These are phyloP conservation scores for Colletotrichum spinosum DNA, from an alignment of 2,329 filamentous ascomycete species.

Conservation along the genomic window DNA sequence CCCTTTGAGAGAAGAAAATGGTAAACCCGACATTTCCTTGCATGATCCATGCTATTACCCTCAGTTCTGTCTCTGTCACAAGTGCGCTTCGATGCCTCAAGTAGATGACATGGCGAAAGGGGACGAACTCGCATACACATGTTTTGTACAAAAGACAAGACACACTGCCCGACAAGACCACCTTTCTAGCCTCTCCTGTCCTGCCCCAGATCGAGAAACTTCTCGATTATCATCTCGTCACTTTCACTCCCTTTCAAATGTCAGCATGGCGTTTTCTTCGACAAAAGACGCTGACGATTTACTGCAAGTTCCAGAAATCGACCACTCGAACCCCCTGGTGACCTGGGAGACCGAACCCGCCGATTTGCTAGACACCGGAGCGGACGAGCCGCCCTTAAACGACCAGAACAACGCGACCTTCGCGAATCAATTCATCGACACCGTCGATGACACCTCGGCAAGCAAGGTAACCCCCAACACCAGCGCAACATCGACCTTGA, in stretches of 20 bases:
- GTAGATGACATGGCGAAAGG: slow-evolving; percentile 30
- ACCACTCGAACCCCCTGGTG: slow-evolving; percentile 42
- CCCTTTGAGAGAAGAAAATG: slow-evolving; percentile 8
- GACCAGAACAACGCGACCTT: slow-evolving; percentile 14
- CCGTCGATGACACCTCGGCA: slow-evolving; percentile 11
- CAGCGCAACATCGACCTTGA: slow-evolving; percentile 48
- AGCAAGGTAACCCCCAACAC: slow-evolving; percentile 39
- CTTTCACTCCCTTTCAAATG: slow-evolving; percentile 35
- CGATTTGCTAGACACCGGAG: slow-evolving; percentile 3
- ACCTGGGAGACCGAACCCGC: slow-evolving; percentile 38
- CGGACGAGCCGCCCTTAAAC: slow-evolving; percentile 12
- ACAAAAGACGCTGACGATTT: slow-evolving; percentile 42
- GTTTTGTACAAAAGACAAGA: slow-evolving; percentile 17
- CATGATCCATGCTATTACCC: slow-evolving; percentile 26
- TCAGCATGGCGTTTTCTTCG: slow-evolving; percentile 38
- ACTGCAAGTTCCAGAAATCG: slow-evolving; percentile 41
- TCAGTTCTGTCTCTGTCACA: slow-evolving; percentile 30
- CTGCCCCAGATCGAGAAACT: not conserved
- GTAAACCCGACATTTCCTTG: slow-evolving; percentile 31
- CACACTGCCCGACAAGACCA: not conserved
- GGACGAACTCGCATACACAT: slow-evolving; percentile 19
- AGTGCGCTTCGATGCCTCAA: slow-evolving; percentile 12
- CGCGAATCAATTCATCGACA: slow-evolving; percentile 8
- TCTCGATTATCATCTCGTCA: slow-evolving; percentile 9
- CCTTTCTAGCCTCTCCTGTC: not conserved